These are phyloP conservation scores for Lactarius quietus DNA, from an alignment of 768 basidiomycete species.

Conservation along the genomic window DNA sequence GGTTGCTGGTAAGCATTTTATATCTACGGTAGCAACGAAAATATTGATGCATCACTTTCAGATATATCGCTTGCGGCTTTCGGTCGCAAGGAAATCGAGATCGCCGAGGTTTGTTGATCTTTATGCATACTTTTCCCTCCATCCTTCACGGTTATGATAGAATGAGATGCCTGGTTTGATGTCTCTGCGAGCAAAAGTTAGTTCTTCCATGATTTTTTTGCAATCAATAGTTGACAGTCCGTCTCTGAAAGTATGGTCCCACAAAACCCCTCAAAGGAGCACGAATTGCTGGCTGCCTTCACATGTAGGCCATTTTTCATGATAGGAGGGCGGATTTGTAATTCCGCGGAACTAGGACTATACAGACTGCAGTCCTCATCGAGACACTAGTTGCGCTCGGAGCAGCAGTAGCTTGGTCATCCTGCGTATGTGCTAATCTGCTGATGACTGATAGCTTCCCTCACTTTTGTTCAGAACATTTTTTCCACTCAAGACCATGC, in stretches of 20 bases:
- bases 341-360: conserved; percentile 61
- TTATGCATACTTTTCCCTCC: conserved; percentile 17
- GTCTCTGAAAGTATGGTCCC: conserved; percentile 57
- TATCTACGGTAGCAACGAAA: background rate
- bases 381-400: conserved; percentile 95
- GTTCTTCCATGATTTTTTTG: conserved; percentile 22
- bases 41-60: conserved; percentile 32
- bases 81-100: conserved; percentile 99
- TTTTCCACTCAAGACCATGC: conserved; percentile 99
- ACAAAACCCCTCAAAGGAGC: conserved; percentile 89
- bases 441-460: background rate
- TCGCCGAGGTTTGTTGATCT: conserved; percentile 77
- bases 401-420: conserved; percentile 98
- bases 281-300: conserved; percentile 95
- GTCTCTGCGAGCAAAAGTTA: conserved; percentile 84
- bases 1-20: conserved; percentile 64
- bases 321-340: conserved; percentile 9
- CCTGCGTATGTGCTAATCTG: conserved; percentile 60
- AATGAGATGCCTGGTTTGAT: conserved; percentile 96
- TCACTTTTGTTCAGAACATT: conserved; percentile 70
- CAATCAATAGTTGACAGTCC: conserved; percentile 20
- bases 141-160: conserved; percentile 36
- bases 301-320: conserved; percentile 60
- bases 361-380: conserved; percentile 97
- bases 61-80: conserved; percentile 98